A percentile compares a stretch with the other conserved stretches of the same genome.
Evolutionary conservation across 345 rosid genomes (phyloP).

Genomic region (Syzygium aromaticum): DNA sequence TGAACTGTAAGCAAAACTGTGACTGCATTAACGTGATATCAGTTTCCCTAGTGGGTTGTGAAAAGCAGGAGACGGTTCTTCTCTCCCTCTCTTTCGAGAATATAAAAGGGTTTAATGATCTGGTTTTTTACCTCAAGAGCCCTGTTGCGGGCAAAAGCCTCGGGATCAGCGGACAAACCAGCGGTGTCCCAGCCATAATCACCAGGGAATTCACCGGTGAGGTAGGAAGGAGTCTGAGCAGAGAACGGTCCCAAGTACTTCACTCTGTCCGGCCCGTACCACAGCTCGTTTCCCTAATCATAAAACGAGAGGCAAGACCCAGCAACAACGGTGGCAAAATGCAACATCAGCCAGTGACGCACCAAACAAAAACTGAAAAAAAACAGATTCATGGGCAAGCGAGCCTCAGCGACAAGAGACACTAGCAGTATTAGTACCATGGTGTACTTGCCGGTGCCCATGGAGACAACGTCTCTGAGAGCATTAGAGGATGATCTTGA

Average conservation of each 20-base stretch:
- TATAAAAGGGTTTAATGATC: neutral
- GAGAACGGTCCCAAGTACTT: slow-evolving; percentile 97
- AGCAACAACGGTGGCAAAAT: neutral
- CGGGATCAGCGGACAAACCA: slow-evolving; percentile 90
- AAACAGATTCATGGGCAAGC: neutral
- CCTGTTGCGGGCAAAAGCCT: slow-evolving; percentile 92
- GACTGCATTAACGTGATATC: neutral
- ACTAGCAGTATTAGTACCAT: slow-evolving; percentile 31
- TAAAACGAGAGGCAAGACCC: neutral
- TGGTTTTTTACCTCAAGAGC: slow-evolving; percentile 66
- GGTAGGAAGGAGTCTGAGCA: slow-evolving; percentile 87
- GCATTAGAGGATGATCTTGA: slow-evolving; percentile 47
- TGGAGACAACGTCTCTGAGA: slow-evolving; percentile 57
- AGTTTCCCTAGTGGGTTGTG: neutral
- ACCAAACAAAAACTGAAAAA: neutral
- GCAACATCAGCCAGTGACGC: neutral
- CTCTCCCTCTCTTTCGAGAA: neutral
- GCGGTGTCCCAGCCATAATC: slow-evolving; percentile 99
- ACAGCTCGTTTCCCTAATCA: slow-evolving; percentile 59
- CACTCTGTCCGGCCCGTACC: slow-evolving; percentile 97
- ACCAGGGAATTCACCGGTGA: slow-evolving; percentile 90
- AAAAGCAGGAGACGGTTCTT: neutral
- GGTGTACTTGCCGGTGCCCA: slow-evolving; percentile 57
- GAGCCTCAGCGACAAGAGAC: neutral
- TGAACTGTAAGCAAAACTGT: neutral